Conservation (phyloP, 2,329 filamentous ascomycete genomes). For the Fusarium marasasianum region DNA sequence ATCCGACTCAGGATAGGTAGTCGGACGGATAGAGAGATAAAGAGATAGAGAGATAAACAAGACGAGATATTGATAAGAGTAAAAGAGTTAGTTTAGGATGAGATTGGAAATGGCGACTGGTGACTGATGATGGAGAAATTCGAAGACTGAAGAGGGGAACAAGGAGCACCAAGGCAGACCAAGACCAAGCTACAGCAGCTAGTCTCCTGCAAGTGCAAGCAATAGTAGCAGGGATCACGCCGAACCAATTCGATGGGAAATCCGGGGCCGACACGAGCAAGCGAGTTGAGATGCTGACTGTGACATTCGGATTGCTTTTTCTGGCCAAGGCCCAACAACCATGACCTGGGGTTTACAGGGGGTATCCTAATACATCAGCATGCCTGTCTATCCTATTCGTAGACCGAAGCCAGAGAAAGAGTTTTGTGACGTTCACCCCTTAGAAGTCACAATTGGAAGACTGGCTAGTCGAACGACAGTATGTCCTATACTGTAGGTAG, state of each 20-base stretch:
- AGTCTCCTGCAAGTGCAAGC: slow-evolving; percentile 25
- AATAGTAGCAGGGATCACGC: slow-evolving; percentile 35
- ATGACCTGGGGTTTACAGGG: not conserved
- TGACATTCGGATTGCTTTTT: slow-evolving; percentile 29
- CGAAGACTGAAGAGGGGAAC: slow-evolving; percentile 24
- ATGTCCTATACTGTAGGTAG: not conserved
- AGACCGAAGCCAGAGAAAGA: slow-evolving; percentile 28
- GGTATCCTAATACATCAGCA: not conserved
- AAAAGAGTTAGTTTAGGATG: not conserved
- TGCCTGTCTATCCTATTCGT: slow-evolving; percentile 18
- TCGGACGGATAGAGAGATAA: not conserved
- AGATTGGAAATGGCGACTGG: not conserved
- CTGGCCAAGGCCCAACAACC: slow-evolving; percentile 10
- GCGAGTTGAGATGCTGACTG: not conserved
- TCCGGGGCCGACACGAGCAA: slow-evolving; percentile 38
- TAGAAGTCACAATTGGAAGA: not conserved
- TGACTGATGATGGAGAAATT: not conserved
- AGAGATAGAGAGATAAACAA: not conserved
- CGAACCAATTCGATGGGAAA: slow-evolving; percentile 44
- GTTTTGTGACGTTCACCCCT: not conserved
- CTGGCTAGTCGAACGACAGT: not conserved
- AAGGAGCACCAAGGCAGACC: slow-evolving; percentile 4
- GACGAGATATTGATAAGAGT: not conserved
- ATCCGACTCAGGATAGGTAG: not conserved
- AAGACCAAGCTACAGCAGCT: slow-evolving; percentile 21